These are phyloP conservation scores for Microcera coccophila DNA, from an alignment of 2,329 filamentous ascomycete species.

Conservation along the genomic window DNA sequence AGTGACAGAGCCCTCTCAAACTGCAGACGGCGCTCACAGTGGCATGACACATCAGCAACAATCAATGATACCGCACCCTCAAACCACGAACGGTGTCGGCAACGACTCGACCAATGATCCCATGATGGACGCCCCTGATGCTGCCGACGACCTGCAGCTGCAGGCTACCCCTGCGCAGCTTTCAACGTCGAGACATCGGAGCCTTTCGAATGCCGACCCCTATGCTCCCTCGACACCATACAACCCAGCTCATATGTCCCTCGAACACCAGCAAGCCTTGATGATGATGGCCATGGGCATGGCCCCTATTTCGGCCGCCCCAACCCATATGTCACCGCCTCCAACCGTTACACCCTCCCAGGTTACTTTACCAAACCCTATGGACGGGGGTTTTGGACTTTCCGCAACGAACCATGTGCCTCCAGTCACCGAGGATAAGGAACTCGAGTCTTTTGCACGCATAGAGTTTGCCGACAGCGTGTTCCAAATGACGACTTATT, in stretches of 20 bases:
- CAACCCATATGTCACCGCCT: conserved; percentile 38
- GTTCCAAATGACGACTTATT: conserved; percentile 74
- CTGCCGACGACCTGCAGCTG: conserved; percentile 6
- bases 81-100: not conserved
- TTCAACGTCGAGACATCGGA: conserved; percentile 13
- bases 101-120: not conserved
- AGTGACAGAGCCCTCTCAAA: not conserved
- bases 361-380: conserved; percentile 40
- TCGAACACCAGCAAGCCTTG: conserved; percentile 37
- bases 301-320: conserved; percentile 36
- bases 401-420: conserved; percentile 31
- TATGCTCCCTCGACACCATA: conserved; percentile 33
- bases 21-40: too few species aligned
- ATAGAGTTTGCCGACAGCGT: conserved; percentile 71
- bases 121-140: not conserved
- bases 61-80: too few species aligned
- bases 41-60: too few species aligned
- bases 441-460: conserved; percentile 54
- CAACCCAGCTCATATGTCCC: conserved; percentile 30
- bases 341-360: conserved; percentile 45
- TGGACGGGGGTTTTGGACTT: conserved; percentile 30
- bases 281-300: conserved; percentile 48
- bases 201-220: conserved; percentile 22
- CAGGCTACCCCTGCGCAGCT: conserved; percentile 21
- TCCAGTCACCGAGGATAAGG: conserved; percentile 36